phyloP scores from a whole-genome alignment of 306 rosid genomes.

The Dryas octopetala region DNA sequence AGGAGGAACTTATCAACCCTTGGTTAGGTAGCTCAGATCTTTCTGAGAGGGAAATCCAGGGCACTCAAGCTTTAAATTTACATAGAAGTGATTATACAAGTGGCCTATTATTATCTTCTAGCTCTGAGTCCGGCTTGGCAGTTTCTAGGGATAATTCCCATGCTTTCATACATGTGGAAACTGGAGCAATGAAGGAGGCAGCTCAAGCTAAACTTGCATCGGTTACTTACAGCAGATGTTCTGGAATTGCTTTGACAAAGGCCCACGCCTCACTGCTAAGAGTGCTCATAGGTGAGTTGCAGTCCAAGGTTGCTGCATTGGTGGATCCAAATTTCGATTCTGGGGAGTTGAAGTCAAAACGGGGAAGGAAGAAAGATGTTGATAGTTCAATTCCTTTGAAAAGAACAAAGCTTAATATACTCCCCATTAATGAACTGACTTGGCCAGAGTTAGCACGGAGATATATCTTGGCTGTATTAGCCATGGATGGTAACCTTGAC shows the following conservation, averaged over 20 bases:
- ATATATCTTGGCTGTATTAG: conserved; percentile 74
- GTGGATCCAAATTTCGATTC: conserved; percentile 96
- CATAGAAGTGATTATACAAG: conserved; percentile 38
- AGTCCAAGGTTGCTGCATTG: conserved; percentile 80
- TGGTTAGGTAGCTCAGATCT: conserved; percentile 63
- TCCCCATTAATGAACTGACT: conserved; percentile 91
- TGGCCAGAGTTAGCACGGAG: conserved; percentile 98
- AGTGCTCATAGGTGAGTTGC: conserved; percentile 85
- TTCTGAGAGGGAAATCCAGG: conserved; percentile 41
- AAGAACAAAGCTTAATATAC: conserved; percentile 71
- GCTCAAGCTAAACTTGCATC: conserved; percentile 71
- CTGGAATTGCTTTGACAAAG: conserved; percentile 81
- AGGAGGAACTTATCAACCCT: conserved; percentile 85
- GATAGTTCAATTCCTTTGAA: conserved; percentile 60
- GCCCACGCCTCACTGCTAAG: conserved; percentile 79
- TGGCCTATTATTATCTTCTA: conserved; percentile 35
- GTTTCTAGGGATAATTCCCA: conserved; percentile 43
- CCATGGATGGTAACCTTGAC: conserved; percentile 94
- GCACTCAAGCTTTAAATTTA: conserved; percentile 27
- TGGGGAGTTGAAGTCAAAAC: conserved; percentile 76
- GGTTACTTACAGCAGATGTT: conserved; percentile 66
- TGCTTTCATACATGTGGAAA: conserved; percentile 80
- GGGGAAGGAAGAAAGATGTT: conserved; percentile 92
- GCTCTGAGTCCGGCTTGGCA: conserved; percentile 42
- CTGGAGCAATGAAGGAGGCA: conserved; percentile 79